Evolutionary conservation across 2,329 filamentous ascomycete genomes (phyloP).

Genomic region (Apiospora saccharicola): DNA sequence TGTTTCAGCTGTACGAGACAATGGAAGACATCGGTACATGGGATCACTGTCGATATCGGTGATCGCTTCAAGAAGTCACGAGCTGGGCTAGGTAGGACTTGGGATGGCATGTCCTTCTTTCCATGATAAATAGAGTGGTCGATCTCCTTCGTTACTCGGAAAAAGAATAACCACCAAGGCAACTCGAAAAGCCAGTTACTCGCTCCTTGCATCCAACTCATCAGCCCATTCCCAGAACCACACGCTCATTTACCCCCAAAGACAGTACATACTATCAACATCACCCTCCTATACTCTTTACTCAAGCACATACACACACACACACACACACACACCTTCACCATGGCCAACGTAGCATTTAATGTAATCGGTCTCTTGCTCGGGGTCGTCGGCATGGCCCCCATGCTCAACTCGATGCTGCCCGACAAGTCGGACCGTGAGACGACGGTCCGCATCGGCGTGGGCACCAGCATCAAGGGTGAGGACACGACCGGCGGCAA

Average conservation of each 20-base stretch:
- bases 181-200: background rate
- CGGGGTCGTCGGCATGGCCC: background rate
- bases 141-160: background rate
- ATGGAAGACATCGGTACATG: background rate
- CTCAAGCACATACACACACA: background rate
- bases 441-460: background rate
- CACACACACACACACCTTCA: background rate
- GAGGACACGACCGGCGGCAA: background rate
- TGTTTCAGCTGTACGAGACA: background rate
- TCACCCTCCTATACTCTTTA: background rate
- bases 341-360: background rate
- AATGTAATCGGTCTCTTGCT: background rate
- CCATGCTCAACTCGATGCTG: conserved; percentile 6
- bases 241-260: background rate
- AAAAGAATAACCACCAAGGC: background rate
- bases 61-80: background rate
- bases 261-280: background rate
- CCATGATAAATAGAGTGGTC: background rate
- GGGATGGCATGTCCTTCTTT: background rate
- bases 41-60: background rate
- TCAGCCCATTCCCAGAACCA: background rate
- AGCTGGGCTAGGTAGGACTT: background rate
- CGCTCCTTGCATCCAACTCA: background rate
- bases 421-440: background rate
- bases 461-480: background rate